A percentile compares a stretch with the other conserved stretches of the same genome.
These are phyloP conservation scores for Auricularia heimuer DNA, from an alignment of 768 basidiomycete species.

Conservation along the genomic window DNA sequence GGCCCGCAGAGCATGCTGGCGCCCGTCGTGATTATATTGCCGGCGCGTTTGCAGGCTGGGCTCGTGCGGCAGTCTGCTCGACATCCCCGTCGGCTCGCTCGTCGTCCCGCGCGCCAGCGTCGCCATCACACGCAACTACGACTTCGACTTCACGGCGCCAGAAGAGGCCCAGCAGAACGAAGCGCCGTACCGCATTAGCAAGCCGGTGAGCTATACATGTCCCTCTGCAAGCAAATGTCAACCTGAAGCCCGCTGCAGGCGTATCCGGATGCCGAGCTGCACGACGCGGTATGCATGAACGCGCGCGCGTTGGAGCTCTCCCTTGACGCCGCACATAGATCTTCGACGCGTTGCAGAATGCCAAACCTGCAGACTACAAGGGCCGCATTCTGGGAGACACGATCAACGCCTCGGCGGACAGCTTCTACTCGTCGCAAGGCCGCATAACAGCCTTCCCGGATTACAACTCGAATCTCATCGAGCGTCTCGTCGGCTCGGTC, in stretches of 20 bases:
- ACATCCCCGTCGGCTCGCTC: conserved; percentile 67
- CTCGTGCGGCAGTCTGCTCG: conserved; percentile 64
- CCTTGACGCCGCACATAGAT: background rate
- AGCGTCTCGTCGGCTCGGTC: conserved; percentile 39
- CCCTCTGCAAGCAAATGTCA: conserved; percentile 4
- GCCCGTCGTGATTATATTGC: too few relatives aligned
- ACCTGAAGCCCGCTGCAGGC: conserved; percentile 30
- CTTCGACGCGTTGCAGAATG: background rate
- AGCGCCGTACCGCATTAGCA: conserved; percentile 56
- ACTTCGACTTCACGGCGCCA: conserved; percentile 53
- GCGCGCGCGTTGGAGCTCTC: too few relatives aligned
- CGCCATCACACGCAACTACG: conserved; percentile 63
- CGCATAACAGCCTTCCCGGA: conserved; percentile 74
- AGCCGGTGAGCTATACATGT: conserved; percentile 37
- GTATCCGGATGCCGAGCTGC: conserved; percentile 46
- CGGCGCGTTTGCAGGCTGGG: conserved; percentile 37
- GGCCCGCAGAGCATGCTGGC: too few relatives aligned
- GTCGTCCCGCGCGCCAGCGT: conserved; percentile 60
- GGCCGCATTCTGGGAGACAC: conserved; percentile 20
- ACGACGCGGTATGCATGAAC: conserved; percentile 33
- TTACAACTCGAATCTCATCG: conserved; percentile 55
- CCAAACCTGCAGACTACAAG: background rate
- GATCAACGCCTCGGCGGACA: conserved; percentile 76
- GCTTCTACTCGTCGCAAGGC: conserved; percentile 83
- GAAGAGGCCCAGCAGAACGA: conserved; percentile 29